phyloP scores from a whole-genome alignment of 305 asterid genomes.

The Fraxinus platypoda region DNA sequence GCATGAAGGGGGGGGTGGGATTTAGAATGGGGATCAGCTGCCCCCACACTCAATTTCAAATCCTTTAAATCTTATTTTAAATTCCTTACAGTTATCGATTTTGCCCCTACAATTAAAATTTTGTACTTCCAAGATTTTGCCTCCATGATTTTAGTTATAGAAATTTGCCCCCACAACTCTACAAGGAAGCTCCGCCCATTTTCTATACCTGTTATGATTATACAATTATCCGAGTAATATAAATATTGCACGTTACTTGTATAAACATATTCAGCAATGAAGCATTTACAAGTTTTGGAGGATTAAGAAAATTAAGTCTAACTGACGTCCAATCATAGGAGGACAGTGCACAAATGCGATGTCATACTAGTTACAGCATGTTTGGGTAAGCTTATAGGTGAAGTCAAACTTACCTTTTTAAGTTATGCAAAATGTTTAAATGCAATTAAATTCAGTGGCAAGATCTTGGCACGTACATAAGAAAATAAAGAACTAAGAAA shows the following conservation, averaged over 20 bases:
- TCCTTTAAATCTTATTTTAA: not conserved
- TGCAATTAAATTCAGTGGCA: not conserved
- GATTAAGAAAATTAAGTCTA: not conserved
- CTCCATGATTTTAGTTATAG: not conserved
- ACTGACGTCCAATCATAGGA: not conserved
- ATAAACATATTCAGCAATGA: not conserved
- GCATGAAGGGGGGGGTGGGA: not conserved
- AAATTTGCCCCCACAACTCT: not conserved
- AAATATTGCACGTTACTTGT: not conserved
- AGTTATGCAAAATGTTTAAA: not conserved
- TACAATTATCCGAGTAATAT: not conserved
- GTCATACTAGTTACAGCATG: not conserved
- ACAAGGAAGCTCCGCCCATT: not conserved
- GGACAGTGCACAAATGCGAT: not conserved
- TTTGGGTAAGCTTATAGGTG: not conserved
- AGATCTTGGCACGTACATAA: constrained; percentile 3
- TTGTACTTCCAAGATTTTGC: not conserved
- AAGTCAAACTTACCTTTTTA: not conserved
- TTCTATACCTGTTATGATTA: not conserved
- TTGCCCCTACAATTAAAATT: not conserved
- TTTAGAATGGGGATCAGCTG: not conserved
- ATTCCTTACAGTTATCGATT: not conserved
- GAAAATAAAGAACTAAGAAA: not conserved
- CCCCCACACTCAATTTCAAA: not conserved
- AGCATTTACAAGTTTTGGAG: not conserved